Evolutionary conservation across 495 filamentous ascomycete genomes (phyloP).

Genomic region (Melanomma pulvis-pyrius): DNA sequence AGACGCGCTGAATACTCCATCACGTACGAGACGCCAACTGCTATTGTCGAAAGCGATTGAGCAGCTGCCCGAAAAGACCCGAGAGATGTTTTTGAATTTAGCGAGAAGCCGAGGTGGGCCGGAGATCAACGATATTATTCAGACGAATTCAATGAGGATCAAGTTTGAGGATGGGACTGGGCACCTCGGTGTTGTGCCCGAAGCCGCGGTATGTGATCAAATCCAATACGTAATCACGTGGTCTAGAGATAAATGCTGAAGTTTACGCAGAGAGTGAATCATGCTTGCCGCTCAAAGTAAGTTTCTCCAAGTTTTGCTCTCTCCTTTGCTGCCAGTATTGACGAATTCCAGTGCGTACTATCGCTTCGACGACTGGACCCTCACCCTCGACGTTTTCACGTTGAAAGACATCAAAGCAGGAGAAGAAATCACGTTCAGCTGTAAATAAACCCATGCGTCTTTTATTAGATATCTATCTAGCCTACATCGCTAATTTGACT

Average conservation of each 20-base stretch:
- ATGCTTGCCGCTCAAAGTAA: slow-evolving; percentile 34
- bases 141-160: slow-evolving; percentile 26
- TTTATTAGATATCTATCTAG: not conserved
- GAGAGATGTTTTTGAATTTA: slow-evolving; percentile 7
- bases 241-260: slow-evolving; percentile 4
- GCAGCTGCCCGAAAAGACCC: slow-evolving; percentile 16
- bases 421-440: slow-evolving; percentile 27
- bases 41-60: slow-evolving; percentile 14
- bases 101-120: slow-evolving; percentile 16
- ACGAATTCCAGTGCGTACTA: slow-evolving; percentile 26
- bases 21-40: not conserved
- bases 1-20: not conserved
- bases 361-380: slow-evolving; percentile 25
- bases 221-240: not conserved
- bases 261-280: slow-evolving; percentile 26
- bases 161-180: slow-evolving; percentile 10
- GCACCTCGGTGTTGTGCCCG: slow-evolving; percentile 31
- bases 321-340: no score
- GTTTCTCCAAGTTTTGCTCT: no score
- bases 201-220: slow-evolving; percentile 25
- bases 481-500: not conserved
- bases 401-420: slow-evolving; percentile 16
- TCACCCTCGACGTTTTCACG: slow-evolving; percentile 25
- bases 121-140: slow-evolving; percentile 20
- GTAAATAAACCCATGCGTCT: slow-evolving; percentile 1